Base-by-base conservation (phyloP, 176 grass and related monocot species). In the Triticum turgidum region DNA sequence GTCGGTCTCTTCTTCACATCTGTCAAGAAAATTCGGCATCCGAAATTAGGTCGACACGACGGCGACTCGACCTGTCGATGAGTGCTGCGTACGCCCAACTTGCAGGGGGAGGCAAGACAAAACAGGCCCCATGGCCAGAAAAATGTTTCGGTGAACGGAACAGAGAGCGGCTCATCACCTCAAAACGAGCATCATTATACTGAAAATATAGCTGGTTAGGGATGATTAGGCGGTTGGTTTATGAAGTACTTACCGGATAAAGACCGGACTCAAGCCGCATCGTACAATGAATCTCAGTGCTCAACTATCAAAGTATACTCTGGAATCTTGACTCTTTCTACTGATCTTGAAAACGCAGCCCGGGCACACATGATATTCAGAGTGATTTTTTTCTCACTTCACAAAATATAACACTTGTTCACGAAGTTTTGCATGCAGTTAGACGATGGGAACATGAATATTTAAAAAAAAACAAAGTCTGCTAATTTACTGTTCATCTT, bases 41-140 rank as follows among this genome's bases (percentile, higher is more conserved):
- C 73, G 77, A 85, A 85, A 84, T 74, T 74, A 73, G 56, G 82
- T 76, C 24, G 68, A 38, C 59, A 8, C 14, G 68, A 80, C 9
- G 76, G 44, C 59, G 68, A 89, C 32, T 9, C 76, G 2, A 24
- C 12, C 42, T 11, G n/a, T 73, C 51, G 5, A 52, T 0, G 14
- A 54, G 4, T 18, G 51, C 51, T 54, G 6, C 38, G 29, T 82
- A 12, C n/a, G 65, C 75, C 54, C 52, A 80, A 73, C 81, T 72
- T 79, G 45, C 74, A 35, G 80, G 49, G 27, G 51, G 49, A 9
- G 34, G 49, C 1, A 73, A 35, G 66, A 45, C 67, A 9, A 70
- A 42, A 3, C 24, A 27, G 27, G 1, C 39, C 27, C 56, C 35
- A 9, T 37, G 45, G 3, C 34, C 47, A 78, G 35, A 70, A 71